These are phyloP conservation scores for Zarea fungicola DNA, from an alignment of 2,329 filamentous ascomycete species.

Conservation along the genomic window DNA sequence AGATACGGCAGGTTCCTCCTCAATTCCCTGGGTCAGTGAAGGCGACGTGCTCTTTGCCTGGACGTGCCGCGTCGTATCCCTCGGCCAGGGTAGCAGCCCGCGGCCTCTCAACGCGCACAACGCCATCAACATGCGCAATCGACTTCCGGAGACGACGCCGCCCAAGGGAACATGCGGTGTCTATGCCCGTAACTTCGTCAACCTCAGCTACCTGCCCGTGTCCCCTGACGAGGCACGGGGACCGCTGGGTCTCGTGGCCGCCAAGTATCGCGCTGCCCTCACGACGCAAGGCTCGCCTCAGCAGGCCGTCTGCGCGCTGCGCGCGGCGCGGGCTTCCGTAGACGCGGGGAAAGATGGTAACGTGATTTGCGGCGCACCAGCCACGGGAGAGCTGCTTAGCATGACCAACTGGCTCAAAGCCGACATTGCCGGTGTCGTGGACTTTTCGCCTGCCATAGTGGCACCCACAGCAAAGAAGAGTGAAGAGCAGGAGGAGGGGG, in stretches of 20 bases:
- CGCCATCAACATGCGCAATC: background rate
- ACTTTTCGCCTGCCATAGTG: background rate
- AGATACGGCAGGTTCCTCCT: no score
- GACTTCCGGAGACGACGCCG: background rate
- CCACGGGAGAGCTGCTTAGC: background rate
- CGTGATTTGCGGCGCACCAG: background rate
- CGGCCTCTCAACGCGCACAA: slow-evolving; percentile 1
- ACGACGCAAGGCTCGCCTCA: background rate
- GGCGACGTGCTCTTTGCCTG: slow-evolving; percentile 9
- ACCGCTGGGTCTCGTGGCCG: slow-evolving; percentile 3
- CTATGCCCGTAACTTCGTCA: background rate
- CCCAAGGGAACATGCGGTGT: background rate
- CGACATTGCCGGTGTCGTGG: background rate
- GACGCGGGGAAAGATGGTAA: background rate
- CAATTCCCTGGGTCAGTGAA: slow-evolving; percentile 8
- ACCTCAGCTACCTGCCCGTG: background rate
- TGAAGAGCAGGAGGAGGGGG: background rate
- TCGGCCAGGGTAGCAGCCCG: background rate
- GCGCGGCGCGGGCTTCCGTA: background rate
- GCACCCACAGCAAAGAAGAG: background rate
- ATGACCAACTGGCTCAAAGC: slow-evolving; percentile 1
- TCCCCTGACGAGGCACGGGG: slow-evolving; percentile 4
- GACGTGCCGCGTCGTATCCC: background rate
- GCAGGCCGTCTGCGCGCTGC: background rate
- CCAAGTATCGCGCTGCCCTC: background rate